A percentile compares a stretch with the other conserved stretches of the same genome.
These are phyloP conservation scores for Brassica carinata DNA, from an alignment of 345 rosid genomes.

Conservation along the genomic window DNA sequence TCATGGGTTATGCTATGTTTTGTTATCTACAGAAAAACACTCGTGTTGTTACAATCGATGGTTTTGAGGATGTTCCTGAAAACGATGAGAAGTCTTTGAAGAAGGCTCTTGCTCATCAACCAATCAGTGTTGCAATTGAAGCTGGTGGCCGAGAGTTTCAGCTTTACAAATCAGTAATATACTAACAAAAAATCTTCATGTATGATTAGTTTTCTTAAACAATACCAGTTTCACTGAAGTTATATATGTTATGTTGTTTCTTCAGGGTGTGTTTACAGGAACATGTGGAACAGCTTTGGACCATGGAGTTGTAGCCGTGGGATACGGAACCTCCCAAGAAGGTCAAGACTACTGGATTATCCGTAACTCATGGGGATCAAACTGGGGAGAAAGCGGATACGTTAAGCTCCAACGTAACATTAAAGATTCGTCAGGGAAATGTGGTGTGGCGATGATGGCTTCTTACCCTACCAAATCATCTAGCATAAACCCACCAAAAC, in stretches of 20 bases:
- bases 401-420: conserved; percentile 25
- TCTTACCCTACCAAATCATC: conserved; percentile 19
- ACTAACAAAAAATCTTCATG: background rate
- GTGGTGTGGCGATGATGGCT: background rate
- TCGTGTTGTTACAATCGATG: conserved; percentile 63
- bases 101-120: conserved; percentile 75
- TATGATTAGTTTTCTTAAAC: background rate
- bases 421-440: background rate
- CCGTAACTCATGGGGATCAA: conserved; percentile 24
- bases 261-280: conserved; percentile 42
- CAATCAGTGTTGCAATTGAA: conserved; percentile 56
- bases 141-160: conserved; percentile 39
- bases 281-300: conserved; percentile 30
- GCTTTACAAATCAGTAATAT: conserved; percentile 22
- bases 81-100: conserved; percentile 56
- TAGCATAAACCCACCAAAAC: conserved; percentile 72
- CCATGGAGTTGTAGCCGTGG: conserved; percentile 17
- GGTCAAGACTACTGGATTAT: conserved; percentile 28
- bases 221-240: background rate
- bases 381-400: conserved; percentile 32
- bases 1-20: background rate
- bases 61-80: conserved; percentile 69
- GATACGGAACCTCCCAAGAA: conserved; percentile 18
- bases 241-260: background rate
- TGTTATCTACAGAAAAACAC: conserved; percentile 21